These are phyloP conservation scores for Suillus plorans DNA, from an alignment of 768 basidiomycete species.

Conservation along the genomic window DNA sequence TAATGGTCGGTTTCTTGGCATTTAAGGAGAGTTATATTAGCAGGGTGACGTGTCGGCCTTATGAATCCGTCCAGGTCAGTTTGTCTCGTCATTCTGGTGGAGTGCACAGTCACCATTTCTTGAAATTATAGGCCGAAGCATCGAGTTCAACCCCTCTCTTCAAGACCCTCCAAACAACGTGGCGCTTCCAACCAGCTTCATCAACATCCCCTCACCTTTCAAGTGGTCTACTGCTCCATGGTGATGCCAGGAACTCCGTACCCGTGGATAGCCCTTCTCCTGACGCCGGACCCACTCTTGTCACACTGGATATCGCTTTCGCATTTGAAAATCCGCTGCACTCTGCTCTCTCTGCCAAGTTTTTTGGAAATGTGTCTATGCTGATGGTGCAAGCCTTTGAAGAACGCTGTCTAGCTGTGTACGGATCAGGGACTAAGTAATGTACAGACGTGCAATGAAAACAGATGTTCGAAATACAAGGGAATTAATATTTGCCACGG, in stretches of 20 bases:
- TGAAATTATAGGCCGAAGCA: slow-evolving; percentile 57
- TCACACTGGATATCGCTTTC: slow-evolving; percentile 83
- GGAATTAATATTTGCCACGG: no score
- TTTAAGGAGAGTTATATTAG: slow-evolving; percentile 89
- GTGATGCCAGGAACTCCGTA: background rate
- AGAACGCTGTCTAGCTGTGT: slow-evolving; percentile 71
- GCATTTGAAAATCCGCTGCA: slow-evolving; percentile 87
- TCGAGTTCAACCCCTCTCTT: slow-evolving; percentile 73
- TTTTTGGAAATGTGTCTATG: slow-evolving; percentile 84
- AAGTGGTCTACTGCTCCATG: slow-evolving; percentile 11
- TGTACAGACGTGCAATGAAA: slow-evolving; percentile 1
- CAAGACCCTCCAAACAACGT: slow-evolving; percentile 66
- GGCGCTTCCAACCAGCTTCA: slow-evolving; percentile 69
- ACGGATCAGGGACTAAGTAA: slow-evolving; percentile 46
- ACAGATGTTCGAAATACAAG: background rate
- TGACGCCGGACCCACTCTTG: slow-evolving; percentile 60
- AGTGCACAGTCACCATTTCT: slow-evolving; percentile 7
- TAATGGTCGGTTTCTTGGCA: slow-evolving; percentile 85
- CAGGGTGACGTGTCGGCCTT: slow-evolving; percentile 76
- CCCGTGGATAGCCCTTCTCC: background rate
- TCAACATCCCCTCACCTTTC: slow-evolving; percentile 40
- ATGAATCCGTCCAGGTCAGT: slow-evolving; percentile 73
- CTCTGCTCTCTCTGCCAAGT: slow-evolving; percentile 75
- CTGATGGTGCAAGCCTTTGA: slow-evolving; percentile 95
- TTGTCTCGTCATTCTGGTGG: background rate